A percentile compares a stretch with the other conserved stretches of the same genome.
Conservation (phyloP, 2,329 filamentous ascomycete genomes). For the Huntiella decipiens region DNA sequence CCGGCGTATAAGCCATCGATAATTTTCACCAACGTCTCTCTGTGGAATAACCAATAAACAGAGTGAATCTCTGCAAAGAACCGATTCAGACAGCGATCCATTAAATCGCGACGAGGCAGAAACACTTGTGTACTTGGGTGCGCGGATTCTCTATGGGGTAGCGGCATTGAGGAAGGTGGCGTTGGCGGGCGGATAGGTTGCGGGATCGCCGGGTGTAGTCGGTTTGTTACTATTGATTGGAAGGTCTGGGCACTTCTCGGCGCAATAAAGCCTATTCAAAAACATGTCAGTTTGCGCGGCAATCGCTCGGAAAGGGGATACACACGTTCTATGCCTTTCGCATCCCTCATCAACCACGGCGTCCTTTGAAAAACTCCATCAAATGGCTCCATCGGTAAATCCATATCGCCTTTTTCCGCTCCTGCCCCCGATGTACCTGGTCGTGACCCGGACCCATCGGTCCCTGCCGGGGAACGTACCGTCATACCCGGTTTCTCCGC, state of each 20-base stretch:
- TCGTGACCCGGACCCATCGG: no score
- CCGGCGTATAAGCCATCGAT: slow-evolving; percentile 16
- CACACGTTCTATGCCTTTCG: slow-evolving; percentile 13
- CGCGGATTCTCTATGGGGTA: not conserved
- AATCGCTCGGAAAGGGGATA: not conserved
- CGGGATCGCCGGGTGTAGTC: not conserved
- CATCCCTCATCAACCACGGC: not conserved
- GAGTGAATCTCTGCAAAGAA: slow-evolving; percentile 17
- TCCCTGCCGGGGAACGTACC: no score
- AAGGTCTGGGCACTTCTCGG: not conserved
- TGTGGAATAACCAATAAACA: slow-evolving; percentile 16
- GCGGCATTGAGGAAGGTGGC: not conserved
- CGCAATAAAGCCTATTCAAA: not conserved
- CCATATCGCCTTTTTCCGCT: not conserved
- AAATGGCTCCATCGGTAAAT: not conserved
- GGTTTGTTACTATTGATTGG: slow-evolving; percentile 1
- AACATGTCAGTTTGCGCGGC: not conserved
- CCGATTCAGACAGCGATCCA: slow-evolving; percentile 15
- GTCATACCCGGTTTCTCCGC: not conserved
- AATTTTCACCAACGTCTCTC: slow-evolving; percentile 15
- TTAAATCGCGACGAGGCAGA: slow-evolving; percentile 15
- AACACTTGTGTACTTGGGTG: slow-evolving; percentile 12
- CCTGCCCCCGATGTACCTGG: not conserved
- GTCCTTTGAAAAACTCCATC: not conserved
- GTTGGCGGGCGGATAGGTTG: not conserved